Base-by-base conservation (phyloP, 441 rosid species). In the Gossypium davidsonii region DNA sequence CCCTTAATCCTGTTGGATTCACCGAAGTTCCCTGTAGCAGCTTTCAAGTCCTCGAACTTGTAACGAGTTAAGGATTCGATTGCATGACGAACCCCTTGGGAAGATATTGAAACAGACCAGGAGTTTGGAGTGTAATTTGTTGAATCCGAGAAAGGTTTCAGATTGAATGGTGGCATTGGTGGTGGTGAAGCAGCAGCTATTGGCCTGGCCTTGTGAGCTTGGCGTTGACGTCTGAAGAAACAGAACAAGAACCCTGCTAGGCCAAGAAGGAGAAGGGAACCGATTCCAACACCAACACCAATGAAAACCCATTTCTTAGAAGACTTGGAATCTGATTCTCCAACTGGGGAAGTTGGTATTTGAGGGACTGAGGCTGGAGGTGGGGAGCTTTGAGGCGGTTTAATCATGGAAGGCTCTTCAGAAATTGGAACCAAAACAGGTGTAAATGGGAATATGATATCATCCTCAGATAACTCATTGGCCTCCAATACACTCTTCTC, bases 361-460 rank as follows among this genome's bases (percentile, higher is more conserved):
- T 58, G 76, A 14, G 90, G 77, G 26, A 88, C 4, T 18, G 83
- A 72, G 1, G 84, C 74, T 10, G 91, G 77, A 9, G 86, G 84
- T 1, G 85, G 75, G 25, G 90, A n/a, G 0, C 79, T 2, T 14
- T 39, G 71, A 7, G 81, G 23, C 2, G 0, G 14, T 20, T 70
- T 26, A 67, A 84, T 81, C 57, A 67, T 79, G 28, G 77, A 78
- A 8, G 93, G 97, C 67, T 82, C 80, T 2, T 71, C 58, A 4
- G 79, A 78, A 57, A 92, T 79, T 17, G 99, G 97, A 73, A 94
- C 87, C 34, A 92, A 74, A 76, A 94, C 20, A 10, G 94, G 85
- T 0, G 91, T 90, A 79, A 89, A 94, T 53, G 81, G 91, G 58
- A 0, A 88, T 72, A 94, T 91, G 4, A 9, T 1, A 28, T 42